A percentile compares a stretch with the other conserved stretches of the same genome.
phyloP scores from a whole-genome alignment of 345 rosid species.

The Bruguiera gymnorhiza region DNA sequence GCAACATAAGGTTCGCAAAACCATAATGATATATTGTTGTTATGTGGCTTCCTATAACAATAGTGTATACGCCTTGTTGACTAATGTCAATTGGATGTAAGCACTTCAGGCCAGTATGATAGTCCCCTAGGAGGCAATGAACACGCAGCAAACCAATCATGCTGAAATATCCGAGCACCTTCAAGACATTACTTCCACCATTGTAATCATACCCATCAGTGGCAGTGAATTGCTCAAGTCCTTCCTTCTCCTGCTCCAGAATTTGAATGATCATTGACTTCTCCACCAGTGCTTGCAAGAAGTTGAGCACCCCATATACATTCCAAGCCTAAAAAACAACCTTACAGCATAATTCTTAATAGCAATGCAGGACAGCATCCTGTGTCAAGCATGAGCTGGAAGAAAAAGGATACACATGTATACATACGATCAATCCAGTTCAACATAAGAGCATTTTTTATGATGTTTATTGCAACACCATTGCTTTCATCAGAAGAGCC shows the following conservation, averaged over 20 bases:
- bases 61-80: conserved; percentile 89
- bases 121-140: conserved; percentile 94
- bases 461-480: too few species aligned
- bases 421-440: too few species aligned
- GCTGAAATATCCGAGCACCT: conserved; percentile 96
- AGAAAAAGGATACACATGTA: too few species aligned
- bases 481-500: too few species aligned
- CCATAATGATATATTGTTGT: conserved; percentile 93
- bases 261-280: conserved; percentile 82
- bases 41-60: conserved; percentile 93
- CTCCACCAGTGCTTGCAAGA: conserved; percentile 95
- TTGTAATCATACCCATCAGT: conserved; percentile 93
- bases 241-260: conserved; percentile 90
- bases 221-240: conserved; percentile 87
- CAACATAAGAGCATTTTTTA: too few species aligned
- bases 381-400: too few species aligned
- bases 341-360: not conserved
- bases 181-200: conserved; percentile 97
- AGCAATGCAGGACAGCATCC: not conserved
- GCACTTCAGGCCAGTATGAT: conserved; percentile 92
- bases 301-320: conserved; percentile 97
- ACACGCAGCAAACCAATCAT: conserved; percentile 94
- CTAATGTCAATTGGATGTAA: conserved; percentile 87
- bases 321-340: conserved; percentile 69
- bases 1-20: conserved; percentile 92